A percentile compares a stretch with the other conserved stretches of the same genome.
These are phyloP conservation scores for Oryza glumipatula DNA, from an alignment of 176 grass and related monocot species.

Conservation along the genomic window DNA sequence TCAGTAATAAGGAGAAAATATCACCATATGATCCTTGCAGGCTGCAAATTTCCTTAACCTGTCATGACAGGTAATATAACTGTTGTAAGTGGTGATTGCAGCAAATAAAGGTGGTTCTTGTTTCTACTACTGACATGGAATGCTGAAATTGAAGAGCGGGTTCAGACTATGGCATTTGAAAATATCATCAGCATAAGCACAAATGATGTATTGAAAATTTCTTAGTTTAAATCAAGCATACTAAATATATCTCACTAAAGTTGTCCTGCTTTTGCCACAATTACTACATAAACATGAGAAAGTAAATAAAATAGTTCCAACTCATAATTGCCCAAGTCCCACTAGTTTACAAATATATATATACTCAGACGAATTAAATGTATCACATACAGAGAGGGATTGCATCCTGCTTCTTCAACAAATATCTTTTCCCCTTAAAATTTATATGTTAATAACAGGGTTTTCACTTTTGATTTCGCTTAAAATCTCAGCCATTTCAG, in stretches of 20 bases:
- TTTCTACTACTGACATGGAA: conserved; percentile 1
- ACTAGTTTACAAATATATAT: conserved; percentile 10
- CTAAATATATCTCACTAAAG: not conserved
- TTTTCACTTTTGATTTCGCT: no score
- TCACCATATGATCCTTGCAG: conserved; percentile 37
- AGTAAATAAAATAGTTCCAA: not conserved
- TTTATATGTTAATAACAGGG: not conserved
- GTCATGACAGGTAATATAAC: conserved; percentile 28
- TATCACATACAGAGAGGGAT: not conserved
- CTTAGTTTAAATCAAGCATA: not conserved
- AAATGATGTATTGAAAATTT: not conserved
- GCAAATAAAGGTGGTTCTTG: not conserved
- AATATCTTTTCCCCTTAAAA: not conserved
- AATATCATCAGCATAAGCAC: not conserved
- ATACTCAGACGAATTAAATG: not conserved
- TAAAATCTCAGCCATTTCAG: no score
- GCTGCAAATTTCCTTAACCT: conserved; percentile 10
- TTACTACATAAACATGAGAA: conserved; percentile 33
- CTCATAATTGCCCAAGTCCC: not conserved
- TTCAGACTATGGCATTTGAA: not conserved
- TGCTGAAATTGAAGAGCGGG: not conserved
- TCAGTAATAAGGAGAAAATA: conserved; percentile 2
- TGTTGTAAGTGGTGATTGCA: conserved; percentile 10
- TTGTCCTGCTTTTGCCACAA: not conserved
- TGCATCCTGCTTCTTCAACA: conserved; percentile 15